Evolutionary conservation across 2,329 filamentous ascomycete genomes (phyloP).

Genomic region (Fusarium nanum): DNA sequence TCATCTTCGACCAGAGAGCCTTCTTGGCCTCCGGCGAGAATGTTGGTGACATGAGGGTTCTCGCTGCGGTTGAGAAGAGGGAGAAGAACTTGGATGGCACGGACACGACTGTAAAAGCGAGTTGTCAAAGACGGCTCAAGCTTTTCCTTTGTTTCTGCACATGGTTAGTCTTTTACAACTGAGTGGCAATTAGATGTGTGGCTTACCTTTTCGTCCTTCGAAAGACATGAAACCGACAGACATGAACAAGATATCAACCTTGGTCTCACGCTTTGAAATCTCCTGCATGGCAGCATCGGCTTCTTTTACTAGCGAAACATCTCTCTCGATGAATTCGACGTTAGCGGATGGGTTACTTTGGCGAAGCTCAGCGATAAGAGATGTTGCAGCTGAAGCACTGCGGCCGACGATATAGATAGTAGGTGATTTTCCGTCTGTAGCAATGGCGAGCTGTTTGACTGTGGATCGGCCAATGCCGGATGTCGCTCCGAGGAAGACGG

Average conservation of each 20-base stretch:
- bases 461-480: constrained; percentile 35
- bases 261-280: constrained; percentile 55
- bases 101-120: constrained; percentile 67
- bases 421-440: constrained; percentile 15
- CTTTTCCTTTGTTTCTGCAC: constrained; percentile 65
- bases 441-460: constrained; percentile 21
- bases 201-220: constrained; percentile 37
- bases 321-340: constrained; percentile 60
- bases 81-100: constrained; percentile 67
- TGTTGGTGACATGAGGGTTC: constrained; percentile 60
- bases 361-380: constrained; percentile 56
- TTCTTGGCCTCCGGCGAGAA: constrained; percentile 64
- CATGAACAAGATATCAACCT: constrained; percentile 60
- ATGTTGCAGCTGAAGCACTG: constrained; percentile 48
- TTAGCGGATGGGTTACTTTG: constrained; percentile 56
- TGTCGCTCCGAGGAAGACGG: constrained; percentile 35
- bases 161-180: accelerated
- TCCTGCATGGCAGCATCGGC: constrained; percentile 57
- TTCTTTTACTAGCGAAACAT: constrained; percentile 63
- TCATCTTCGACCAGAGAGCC: constrained; percentile 58
- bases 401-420: constrained; percentile 60
- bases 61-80: constrained; percentile 59
- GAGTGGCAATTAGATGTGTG: accelerated
- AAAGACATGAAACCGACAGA: constrained; percentile 51
- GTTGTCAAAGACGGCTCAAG: constrained; percentile 64